phyloP scores from a whole-genome alignment of 495 filamentous ascomycete species.

The Letharia lupina region DNA sequence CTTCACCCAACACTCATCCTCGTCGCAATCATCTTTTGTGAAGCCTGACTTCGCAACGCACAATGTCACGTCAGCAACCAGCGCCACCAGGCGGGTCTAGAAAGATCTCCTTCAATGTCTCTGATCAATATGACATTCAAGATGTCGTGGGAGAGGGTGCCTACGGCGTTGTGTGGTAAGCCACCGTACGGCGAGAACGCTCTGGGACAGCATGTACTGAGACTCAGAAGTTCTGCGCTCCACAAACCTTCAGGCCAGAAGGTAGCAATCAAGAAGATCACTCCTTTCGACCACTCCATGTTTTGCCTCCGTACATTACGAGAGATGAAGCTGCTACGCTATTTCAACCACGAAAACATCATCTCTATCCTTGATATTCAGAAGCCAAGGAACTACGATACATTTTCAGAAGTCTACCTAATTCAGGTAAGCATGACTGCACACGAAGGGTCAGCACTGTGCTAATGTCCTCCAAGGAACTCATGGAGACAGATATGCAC shows the following conservation, averaged over 20 bases:
- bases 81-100: constrained; percentile 55
- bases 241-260: constrained; percentile 98
- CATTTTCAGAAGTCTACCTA: constrained; percentile 96
- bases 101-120: constrained; percentile 99
- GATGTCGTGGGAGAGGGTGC: constrained; percentile 99
- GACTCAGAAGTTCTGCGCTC: constrained; percentile 70
- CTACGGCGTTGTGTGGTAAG: constrained; percentile 98
- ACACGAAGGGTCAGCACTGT: neutral
- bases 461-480: constrained; percentile 51
- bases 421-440: constrained; percentile 63
- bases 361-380: constrained; percentile 99
- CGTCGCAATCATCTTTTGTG: constrained; percentile 1
- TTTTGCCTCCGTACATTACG: constrained; percentile 95
- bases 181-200: constrained; percentile 11
- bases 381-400: constrained; percentile 90
- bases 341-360: constrained; percentile 99
- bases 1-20: neutral
- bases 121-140: constrained; percentile 98
- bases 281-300: constrained; percentile 98
- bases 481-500: constrained; percentile 99
- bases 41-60: constrained; percentile 10
- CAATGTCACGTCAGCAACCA: constrained; percentile 42
- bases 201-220: constrained; percentile 20
- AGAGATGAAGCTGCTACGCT: constrained; percentile 98
- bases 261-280: constrained; percentile 99